Evolutionary conservation across 1,284 basidiomycete species (phyloP).

Genomic region (Microbotryum lychnidis-dioicae): DNA sequence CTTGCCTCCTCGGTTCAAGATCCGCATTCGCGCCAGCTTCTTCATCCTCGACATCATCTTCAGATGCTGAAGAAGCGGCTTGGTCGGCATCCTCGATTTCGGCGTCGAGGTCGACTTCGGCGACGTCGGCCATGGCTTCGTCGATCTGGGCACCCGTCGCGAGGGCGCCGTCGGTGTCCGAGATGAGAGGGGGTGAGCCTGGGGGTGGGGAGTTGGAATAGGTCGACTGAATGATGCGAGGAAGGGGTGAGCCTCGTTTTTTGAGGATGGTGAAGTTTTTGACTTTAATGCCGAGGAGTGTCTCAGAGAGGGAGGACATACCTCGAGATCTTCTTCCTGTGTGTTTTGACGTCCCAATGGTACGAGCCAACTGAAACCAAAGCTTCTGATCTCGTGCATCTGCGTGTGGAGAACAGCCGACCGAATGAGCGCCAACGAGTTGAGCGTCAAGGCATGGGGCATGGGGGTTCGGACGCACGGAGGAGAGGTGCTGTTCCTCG

Average conservation of each 20-base stretch:
- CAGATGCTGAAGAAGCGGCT: not conserved
- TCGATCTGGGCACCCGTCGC: not conserved
- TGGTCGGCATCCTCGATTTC: slow-evolving; percentile 28
- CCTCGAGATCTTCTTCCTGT: slow-evolving; percentile 26
- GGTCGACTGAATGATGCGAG: not conserved
- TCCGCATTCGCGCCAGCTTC: not conserved
- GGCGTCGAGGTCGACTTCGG: slow-evolving; percentile 15
- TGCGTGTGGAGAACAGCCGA: not conserved
- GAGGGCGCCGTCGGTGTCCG: not conserved
- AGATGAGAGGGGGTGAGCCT: not conserved
- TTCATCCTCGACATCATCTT: not conserved
- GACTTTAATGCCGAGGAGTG: not conserved
- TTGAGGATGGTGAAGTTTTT: not conserved
- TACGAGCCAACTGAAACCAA: slow-evolving; percentile 23
- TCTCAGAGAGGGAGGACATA: not conserved
- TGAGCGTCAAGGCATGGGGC: too few species aligned
- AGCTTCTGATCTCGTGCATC: slow-evolving; percentile 10
- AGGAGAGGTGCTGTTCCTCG: slow-evolving; percentile 9
- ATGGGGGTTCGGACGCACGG: not conserved
- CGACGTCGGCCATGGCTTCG: not conserved
- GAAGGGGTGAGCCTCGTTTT: not conserved
- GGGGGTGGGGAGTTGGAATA: not conserved
- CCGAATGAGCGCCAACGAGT: too few species aligned
- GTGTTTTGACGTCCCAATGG: slow-evolving; percentile 25
- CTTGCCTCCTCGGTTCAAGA: too few species aligned